Base-by-base conservation (phyloP, 257 asterid genomes). In the Capsicum baccatum region DNA sequence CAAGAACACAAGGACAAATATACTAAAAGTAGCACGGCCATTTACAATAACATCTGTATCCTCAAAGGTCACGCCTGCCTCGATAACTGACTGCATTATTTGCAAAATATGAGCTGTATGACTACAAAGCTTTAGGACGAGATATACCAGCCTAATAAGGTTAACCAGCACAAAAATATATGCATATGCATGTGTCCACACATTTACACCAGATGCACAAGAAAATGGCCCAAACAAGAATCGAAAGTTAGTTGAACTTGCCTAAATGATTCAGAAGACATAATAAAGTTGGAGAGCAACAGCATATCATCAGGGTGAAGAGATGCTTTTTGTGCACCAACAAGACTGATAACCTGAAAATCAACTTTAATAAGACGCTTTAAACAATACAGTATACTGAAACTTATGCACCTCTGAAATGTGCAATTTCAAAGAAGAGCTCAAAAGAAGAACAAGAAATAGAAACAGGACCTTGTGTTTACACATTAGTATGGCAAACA, bases 231-330 rank as follows among this genome's bases (percentile, higher is more conserved):
- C 58, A 83, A 64, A 12, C 62, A 82, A 64, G 68, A 67, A 21
- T 68, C 80, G 55, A 44, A 68, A 52, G 68, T 35, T 35, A 37
- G 82, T 57, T 79, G 21, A 76, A 86, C 89, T 73, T 89, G 90
- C 99, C 98, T 91, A 89, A 97, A 97, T 79, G 99, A 97, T 88
- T 95, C 98, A 80, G 98, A 95, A 42, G 99, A 95, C 92, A 86
- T 92, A 68, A 97, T 93, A 87, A 97, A 95, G 88, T 95, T 95
- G 85, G 99, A 94, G 86, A 97, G 95, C 85, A 97, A 85, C 79
- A 95, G 90, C 88, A 97, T 91, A 88, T 97, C 99, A 86, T 97
- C 99, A 21, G 99, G 97, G 90, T 95, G 97, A 81, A 95, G 98
- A 62, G 97, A 93, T 60, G 96, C 97, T 87, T 94, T 97, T 82